phyloP scores from a whole-genome alignment of 768 basidiomycete genomes.

The Collybia sordida region DNA sequence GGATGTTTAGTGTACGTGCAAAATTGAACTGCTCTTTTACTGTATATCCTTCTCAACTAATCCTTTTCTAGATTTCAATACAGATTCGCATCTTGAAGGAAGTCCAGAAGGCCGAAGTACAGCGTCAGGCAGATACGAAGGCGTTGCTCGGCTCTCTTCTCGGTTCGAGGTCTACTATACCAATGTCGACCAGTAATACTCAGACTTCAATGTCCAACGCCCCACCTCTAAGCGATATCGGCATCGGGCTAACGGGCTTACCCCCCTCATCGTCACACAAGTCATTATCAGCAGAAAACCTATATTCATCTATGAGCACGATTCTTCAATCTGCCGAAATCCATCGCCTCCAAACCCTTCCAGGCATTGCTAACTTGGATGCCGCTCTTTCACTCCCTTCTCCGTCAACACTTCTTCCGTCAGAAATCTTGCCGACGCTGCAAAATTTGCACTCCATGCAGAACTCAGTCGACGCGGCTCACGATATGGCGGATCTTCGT shows the following conservation, averaged over 20 bases:
- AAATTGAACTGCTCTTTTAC: neutral
- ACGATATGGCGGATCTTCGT: conserved; percentile 57
- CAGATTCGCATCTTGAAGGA: neutral
- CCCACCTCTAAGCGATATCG: too few species aligned
- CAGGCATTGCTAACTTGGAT: neutral
- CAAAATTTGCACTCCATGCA: conserved; percentile 30
- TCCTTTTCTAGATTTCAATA: neutral
- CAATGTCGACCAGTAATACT: neutral
- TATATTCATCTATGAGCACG: conserved; percentile 1
- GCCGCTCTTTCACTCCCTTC: neutral
- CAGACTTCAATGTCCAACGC: too few species aligned
- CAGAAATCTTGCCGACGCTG: conserved; percentile 21
- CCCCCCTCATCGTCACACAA: conserved; percentile 6
- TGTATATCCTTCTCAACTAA: too few species aligned
- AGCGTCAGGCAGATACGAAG: neutral
- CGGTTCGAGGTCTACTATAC: neutral
- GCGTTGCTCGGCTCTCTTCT: neutral
- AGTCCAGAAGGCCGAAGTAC: neutral
- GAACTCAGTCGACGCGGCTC: conserved; percentile 44
- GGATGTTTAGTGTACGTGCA: conserved; percentile 48
- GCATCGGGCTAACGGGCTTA: neutral
- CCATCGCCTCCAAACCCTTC: neutral
- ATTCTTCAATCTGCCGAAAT: conserved; percentile 8
- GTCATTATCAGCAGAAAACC: neutral
- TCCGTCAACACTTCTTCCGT: conserved; percentile 5